A percentile compares a stretch with the other conserved stretches of the same genome.
Evolutionary conservation across 192 early-diverging fungal species (phyloP).

Genomic region (Coemansia sp.): DNA sequence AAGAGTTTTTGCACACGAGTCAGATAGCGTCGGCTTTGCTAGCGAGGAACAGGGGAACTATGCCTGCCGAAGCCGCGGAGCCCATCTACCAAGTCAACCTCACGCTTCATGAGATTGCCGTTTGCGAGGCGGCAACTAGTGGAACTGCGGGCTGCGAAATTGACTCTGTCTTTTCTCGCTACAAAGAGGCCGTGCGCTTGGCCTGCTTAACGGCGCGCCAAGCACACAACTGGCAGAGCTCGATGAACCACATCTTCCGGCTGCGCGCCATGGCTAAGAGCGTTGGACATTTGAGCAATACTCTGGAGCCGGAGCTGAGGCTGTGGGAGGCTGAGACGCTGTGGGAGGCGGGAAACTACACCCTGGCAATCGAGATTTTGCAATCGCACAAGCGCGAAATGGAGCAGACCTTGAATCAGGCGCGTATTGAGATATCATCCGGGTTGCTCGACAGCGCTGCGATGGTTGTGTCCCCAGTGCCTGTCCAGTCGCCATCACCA

Average conservation of each 20-base stretch:
- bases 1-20: slow-evolving; percentile 29
- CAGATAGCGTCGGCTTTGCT: slow-evolving; percentile 28
- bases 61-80: slow-evolving; percentile 23
- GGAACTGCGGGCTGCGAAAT: not conserved
- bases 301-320: slow-evolving; percentile 33
- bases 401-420: slow-evolving; percentile 17
- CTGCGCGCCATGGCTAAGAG: slow-evolving; percentile 21
- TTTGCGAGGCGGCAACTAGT: slow-evolving; percentile 14
- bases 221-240: slow-evolving; percentile 45
- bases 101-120: slow-evolving; percentile 43
- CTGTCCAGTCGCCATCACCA: not conserved
- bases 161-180: slow-evolving; percentile 18
- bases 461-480: not conserved
- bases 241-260: slow-evolving; percentile 50
- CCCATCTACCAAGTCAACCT: slow-evolving; percentile 35
- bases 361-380: slow-evolving; percentile 44
- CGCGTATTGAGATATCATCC: slow-evolving; percentile 1
- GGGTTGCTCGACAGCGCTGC: not conserved
- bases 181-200: slow-evolving; percentile 33
- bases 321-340: slow-evolving; percentile 57
- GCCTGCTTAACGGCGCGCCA: slow-evolving; percentile 38
- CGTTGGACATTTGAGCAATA: not conserved
- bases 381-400: slow-evolving; percentile 36
- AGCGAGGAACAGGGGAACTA: slow-evolving; percentile 2
- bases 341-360: slow-evolving; percentile 46